Evolutionary conservation across 768 basidiomycete genomes (phyloP), one percentile per base, ranked within the genome.

Genomic region (Hygrocybe coccinea): DNA sequence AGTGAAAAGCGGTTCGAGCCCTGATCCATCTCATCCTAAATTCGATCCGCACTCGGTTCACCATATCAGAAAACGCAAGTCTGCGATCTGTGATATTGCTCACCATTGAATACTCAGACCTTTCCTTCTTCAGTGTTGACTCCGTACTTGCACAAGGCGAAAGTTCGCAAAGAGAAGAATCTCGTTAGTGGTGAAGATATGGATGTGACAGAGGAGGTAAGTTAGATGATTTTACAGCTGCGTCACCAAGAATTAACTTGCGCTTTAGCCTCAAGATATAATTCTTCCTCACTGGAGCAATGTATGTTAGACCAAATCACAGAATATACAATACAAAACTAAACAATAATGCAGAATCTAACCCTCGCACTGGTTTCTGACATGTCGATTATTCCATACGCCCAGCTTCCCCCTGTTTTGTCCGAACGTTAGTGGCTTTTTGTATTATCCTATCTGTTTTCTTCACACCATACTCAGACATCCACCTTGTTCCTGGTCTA

Each of bases 321-420:
- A 49, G 8, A 17, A 12, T 21, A 38, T 10, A 46, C 19, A 25
- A 45, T 43, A 50, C 34, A 46, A 54, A 57, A 50, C 3, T 33
- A n/a, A n/a, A n/a, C 19, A 8, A 21, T 19, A 6, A 49, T n/a
- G 3, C 68, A 92, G 84, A 97, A 98, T 69, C 65, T 99, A 17
- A 97, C 94, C 0, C 69, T 99, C 35, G 88, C 88, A 5, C 74
- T 99, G 39, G 74, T 98, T 38, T 89, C 90, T 17, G 88, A 94
- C 59, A 74, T 74, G n/a, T 62, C 74, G 1, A 64, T 72, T 1
- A 56, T 97, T 41, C 78, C 81, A 8, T 79, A 79, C 57, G 62
- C 67, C 6, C 73, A 78, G 54, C 64, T 91, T 15, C 81, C 89
- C 0, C 78, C 82, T 5, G 81, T 84, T 4, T 60, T 89, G 3